A percentile compares a stretch with the other conserved stretches of the same genome.
phyloP scores from a whole-genome alignment of 208 protist genomes.

The Sergeia podlipaevii region DNA sequence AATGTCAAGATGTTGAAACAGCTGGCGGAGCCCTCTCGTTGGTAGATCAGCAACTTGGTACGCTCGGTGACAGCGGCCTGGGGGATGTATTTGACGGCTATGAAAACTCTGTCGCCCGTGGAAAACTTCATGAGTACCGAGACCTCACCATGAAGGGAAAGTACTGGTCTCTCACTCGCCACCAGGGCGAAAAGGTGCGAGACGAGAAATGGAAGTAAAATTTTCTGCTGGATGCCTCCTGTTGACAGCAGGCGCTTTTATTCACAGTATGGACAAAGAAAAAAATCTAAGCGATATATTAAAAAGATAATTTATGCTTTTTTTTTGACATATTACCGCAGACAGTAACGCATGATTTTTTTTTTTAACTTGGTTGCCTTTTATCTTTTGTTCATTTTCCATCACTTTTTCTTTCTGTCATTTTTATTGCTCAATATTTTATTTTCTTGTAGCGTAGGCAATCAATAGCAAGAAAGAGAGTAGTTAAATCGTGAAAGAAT shows the following conservation, averaged over 20 bases:
- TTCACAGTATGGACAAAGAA: not conserved
- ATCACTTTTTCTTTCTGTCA: slow-evolving; percentile 6
- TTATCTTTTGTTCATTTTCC: no score
- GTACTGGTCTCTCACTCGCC: slow-evolving; percentile 68
- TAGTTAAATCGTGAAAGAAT: slow-evolving; percentile 3
- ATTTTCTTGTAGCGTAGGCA: not conserved
- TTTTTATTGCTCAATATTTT: not conserved
- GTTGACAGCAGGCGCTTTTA: not conserved
- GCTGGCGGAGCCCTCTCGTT: slow-evolving; percentile 49
- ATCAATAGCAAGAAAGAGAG: slow-evolving; percentile 2
- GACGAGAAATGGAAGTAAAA: slow-evolving; percentile 35
- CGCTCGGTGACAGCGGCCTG: slow-evolving; percentile 52
- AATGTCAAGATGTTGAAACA: not conserved
- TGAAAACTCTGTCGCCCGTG: slow-evolving; percentile 46
- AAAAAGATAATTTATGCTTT: slow-evolving; percentile 6
- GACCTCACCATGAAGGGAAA: slow-evolving; percentile 86
- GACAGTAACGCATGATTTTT: no score
- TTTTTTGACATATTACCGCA: no score
- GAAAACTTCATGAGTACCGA: slow-evolving; percentile 68
- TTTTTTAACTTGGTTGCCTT: no score
- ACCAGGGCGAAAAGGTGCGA: slow-evolving; percentile 37
- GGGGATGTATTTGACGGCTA: slow-evolving; percentile 66
- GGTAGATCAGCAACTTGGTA: slow-evolving; percentile 81
- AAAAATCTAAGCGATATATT: not conserved
- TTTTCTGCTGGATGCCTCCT: not conserved